Base-by-base conservation (phyloP, 768 basidiomycete species). In the Candolleomyces efflorescens region DNA sequence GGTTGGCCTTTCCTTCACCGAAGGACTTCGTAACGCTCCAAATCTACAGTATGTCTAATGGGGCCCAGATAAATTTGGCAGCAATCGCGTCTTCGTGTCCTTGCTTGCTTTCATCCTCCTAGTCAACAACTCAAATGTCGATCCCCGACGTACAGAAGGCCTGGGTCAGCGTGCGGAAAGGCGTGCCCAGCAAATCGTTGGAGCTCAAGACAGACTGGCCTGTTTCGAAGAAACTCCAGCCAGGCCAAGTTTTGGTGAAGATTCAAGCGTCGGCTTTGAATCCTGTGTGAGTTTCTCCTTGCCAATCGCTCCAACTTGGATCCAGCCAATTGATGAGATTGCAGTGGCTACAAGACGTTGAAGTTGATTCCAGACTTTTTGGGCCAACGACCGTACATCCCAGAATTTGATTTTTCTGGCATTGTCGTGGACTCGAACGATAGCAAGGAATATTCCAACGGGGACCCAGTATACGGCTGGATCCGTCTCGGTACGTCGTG, bases 351-450 rank as follows among this genome's bases (percentile, higher is more conserved):
- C 68, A 89, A 89, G 64, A 0, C 82, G 1, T 81, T 87, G 80
- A 65, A 64, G 17, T 1, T 70, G 1, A 13, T 80, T 13, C 85
- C 85, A 10, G 78, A 75, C 43, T 73, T 80, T 49, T 12, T 85
- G 9, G 70, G 73, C 2, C 68, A 65, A 9, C 73, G 82, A 23
- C 86, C 87, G 1, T 70, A 78, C 27, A 71, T 82, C 1, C 75
- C 83, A 26, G 89, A 86, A 62, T 65, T 76, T 53, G 90, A 92
- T 63, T 69, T 90, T 26, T 70, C 86, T 0, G 90, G 90, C 3
- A 72, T 81, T 4, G 70, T 92, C 12, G 82, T 80, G 15, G 79
- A 83, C 56, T 69, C 77, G 0, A 83, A 83, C 60, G 79, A 49
- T 32, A 53, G 75, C 18, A 75, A 82, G 0, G 72, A 73, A 7